Conservation (phyloP, 768 basidiomycete species). For the Macrocybe gigantea region DNA sequence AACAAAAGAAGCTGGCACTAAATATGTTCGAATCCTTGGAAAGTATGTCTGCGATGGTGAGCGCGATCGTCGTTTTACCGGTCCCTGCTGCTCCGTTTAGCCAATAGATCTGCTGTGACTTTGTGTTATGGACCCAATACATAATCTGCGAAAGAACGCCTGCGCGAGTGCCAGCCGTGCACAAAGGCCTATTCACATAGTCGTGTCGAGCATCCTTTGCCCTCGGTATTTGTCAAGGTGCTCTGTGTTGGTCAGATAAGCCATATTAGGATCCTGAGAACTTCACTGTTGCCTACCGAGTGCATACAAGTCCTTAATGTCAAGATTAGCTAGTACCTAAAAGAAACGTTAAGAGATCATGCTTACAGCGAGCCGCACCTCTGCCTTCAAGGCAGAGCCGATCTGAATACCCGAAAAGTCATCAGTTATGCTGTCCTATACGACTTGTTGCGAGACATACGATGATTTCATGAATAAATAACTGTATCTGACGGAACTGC, state of each 20-base stretch:
- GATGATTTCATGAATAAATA: conserved; percentile 8
- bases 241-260: background rate
- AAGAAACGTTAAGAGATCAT: background rate
- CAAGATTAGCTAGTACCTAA: background rate
- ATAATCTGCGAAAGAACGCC: conserved; percentile 14
- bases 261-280: background rate
- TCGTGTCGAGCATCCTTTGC: conserved; percentile 13
- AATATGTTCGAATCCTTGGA: conserved; percentile 8
- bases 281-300: conserved; percentile 3
- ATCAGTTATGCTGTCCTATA: background rate
- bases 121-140: conserved; percentile 13
- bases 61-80: conserved; percentile 19
- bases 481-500: conserved; percentile 8
- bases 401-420: background rate
- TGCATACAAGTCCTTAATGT: conserved; percentile 10
- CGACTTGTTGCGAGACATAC: background rate
- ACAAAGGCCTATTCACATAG: conserved; percentile 11
- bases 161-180: conserved; percentile 15
- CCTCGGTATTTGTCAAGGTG: conserved; percentile 11
- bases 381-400: conserved; percentile 11
- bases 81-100: conserved; percentile 18
- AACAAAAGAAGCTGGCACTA: conserved; percentile 24
- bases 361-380: conserved; percentile 11
- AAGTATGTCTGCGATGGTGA: conserved; percentile 12
- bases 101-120: conserved; percentile 15